Evolutionary conservation across 768 basidiomycete species (phyloP).

Genomic region (Exsudoporus frostii): DNA sequence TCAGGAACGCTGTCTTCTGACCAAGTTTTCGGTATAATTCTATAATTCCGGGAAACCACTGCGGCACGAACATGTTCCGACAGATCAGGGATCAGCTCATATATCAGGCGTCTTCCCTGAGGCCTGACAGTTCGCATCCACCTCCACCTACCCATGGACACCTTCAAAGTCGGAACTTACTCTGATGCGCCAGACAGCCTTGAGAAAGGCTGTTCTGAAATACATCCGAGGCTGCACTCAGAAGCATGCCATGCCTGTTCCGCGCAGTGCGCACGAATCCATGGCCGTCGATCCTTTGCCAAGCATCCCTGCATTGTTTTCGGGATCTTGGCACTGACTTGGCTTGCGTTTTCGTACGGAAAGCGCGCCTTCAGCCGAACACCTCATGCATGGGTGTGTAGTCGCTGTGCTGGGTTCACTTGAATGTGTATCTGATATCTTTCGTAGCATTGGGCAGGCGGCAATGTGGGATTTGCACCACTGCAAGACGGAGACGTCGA

Average conservation of each 20-base stretch:
- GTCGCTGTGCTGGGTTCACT: neutral
- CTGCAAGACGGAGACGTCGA: slow-evolving; percentile 1
- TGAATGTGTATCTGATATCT: neutral
- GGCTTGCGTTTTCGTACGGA: slow-evolving; percentile 10
- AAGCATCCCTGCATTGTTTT: slow-evolving; percentile 11
- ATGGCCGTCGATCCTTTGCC: neutral
- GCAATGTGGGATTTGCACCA: neutral
- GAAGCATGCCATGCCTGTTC: neutral
- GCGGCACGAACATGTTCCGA: neutral
- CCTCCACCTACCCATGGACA: slow-evolving; percentile 11
- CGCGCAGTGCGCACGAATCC: neutral
- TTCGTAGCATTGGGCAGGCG: slow-evolving; percentile 5
- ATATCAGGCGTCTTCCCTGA: neutral
- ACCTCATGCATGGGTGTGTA: slow-evolving; percentile 9
- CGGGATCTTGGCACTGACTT: slow-evolving; percentile 7
- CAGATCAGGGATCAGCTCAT: neutral
- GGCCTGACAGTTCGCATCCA: neutral
- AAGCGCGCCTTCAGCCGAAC: neutral
- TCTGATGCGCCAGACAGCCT: slow-evolving; percentile 4
- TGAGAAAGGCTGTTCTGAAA: slow-evolving; percentile 19
- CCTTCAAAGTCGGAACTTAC: slow-evolving; percentile 2
- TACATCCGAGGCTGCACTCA: neutral
- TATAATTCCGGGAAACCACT: neutral
- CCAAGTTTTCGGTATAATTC: neutral
- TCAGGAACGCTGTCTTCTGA: neutral